Percentiles rank a stretch among this genome's conserved stretches.
Evolutionary conservation across 257 asterid genomes (phyloP).

Genomic region (Solanum stenotomum): DNA sequence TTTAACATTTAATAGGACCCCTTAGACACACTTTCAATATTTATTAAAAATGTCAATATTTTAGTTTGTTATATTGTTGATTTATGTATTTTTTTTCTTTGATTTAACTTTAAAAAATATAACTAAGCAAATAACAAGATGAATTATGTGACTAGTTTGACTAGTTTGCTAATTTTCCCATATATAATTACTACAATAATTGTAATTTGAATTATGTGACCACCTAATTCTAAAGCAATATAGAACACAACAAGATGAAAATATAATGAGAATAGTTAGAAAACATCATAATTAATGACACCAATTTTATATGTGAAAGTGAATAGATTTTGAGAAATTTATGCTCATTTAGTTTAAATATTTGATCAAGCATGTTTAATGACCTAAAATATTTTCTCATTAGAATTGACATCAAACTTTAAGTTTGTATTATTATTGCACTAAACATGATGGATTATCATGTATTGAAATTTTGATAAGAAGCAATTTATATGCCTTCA

Average conservation of each 20-base stretch:
- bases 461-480: background rate
- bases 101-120: no score
- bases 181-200: background rate
- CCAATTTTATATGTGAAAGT: background rate
- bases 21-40: no score
- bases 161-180: no score
- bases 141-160: no score
- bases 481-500: background rate
- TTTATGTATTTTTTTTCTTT: no score
- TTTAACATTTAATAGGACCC: no score
- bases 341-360: background rate
- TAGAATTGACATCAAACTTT: background rate
- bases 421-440: background rate
- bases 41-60: no score
- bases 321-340: background rate
- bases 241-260: background rate
- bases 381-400: background rate
- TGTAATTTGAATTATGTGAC: background rate
- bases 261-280: background rate
- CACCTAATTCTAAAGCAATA: background rate
- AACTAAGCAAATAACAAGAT: no score
- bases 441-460: background rate
- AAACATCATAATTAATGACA: background rate
- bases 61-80: no score
- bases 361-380: background rate